Evolutionary conservation across 2,329 filamentous ascomycete species (phyloP).

Genomic region (Gnomoniopsis smithogilvyi): DNA sequence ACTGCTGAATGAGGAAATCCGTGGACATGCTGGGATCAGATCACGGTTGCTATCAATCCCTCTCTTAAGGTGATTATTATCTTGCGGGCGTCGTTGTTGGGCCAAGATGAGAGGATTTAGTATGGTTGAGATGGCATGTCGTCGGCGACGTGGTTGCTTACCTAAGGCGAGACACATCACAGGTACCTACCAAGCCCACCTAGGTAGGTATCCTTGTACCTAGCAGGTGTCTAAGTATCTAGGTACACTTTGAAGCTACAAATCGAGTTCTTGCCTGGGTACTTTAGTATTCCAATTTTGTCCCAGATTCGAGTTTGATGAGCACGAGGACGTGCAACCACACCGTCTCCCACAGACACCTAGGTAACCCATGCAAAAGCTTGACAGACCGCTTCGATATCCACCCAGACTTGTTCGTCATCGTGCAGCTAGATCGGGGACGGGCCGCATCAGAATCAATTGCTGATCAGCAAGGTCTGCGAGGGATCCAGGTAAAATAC

Average conservation of each 20-base stretch:
- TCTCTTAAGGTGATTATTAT: background rate
- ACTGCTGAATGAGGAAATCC: background rate
- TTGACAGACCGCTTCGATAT: background rate
- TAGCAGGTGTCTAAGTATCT: too few relatives aligned
- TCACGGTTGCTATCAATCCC: background rate
- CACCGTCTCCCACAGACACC: background rate
- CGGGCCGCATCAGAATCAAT: background rate
- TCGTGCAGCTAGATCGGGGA: background rate
- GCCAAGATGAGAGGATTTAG: background rate
- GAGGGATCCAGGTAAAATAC: background rate
- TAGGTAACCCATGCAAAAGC: background rate
- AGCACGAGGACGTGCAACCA: background rate
- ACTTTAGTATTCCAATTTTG: too few relatives aligned
- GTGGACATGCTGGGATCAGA: background rate
- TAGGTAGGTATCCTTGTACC: background rate
- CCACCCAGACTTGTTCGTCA: background rate
- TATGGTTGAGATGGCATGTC: too few relatives aligned
- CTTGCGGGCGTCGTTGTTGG: background rate
- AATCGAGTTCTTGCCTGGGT: too few relatives aligned
- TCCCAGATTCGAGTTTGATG: background rate
- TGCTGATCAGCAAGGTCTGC: too few relatives aligned
- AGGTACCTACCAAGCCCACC: too few relatives aligned
- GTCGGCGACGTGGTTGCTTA: too few relatives aligned
- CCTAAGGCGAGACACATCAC: too few relatives aligned
- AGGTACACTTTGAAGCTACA: too few relatives aligned